Conservation (phyloP, 495 filamentous ascomycete genomes). For the Neurospora tetraspora region DNA sequence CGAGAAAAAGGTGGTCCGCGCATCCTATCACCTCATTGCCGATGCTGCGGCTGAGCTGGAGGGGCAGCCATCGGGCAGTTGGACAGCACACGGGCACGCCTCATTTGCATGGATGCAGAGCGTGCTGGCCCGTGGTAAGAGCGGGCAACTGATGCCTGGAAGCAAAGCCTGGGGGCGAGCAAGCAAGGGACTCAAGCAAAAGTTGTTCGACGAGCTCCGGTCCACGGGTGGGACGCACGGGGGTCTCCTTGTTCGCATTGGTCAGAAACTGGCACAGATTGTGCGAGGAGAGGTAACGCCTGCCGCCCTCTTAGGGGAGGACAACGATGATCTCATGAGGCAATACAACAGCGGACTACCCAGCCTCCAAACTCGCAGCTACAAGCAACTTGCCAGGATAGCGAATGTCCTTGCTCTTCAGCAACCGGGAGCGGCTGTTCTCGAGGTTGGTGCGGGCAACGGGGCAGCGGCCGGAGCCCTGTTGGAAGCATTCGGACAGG, state of each 20-base stretch:
- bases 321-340: no score
- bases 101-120: slow-evolving; percentile 13
- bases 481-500: no score
- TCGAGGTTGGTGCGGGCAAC: no score
- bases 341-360: background rate
- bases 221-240: background rate
- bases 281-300: no score
- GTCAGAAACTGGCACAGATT: no score
- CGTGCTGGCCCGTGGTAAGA: background rate
- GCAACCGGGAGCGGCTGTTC: no score
- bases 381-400: slow-evolving; percentile 2
- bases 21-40: slow-evolving; percentile 12
- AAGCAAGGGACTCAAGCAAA: no score
- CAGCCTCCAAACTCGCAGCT: slow-evolving; percentile 19
- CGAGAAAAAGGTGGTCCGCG: slow-evolving; percentile 8
- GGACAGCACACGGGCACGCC: background rate
- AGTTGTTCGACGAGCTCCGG: no score
- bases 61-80: background rate
- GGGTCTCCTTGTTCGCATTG: no score
- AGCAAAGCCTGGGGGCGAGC: background rate
- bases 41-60: slow-evolving; percentile 8
- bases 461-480: no score
- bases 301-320: background rate
- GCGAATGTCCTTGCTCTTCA: no score
- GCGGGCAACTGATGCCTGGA: slow-evolving; percentile 3